Base-by-base conservation (phyloP, 2,329 filamentous ascomycete genomes). In the Ceratocystiopsis sp. region DNA sequence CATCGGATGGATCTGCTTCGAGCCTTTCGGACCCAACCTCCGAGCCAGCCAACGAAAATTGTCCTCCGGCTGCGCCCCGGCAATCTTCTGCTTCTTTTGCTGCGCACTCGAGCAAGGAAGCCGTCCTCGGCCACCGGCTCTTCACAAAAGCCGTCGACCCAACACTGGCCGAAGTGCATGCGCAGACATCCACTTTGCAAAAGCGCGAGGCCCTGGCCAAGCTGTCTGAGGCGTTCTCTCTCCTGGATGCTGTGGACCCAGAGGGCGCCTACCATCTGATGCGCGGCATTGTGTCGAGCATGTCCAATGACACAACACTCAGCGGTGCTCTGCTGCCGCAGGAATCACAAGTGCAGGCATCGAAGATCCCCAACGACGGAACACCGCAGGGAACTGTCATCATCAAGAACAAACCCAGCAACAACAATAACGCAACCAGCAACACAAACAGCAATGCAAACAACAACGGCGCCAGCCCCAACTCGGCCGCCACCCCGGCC, bases 221-320 rank as follows among this genome's bases (percentile, higher is more conserved):
- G 49, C 68, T 95, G 13, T 84, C 84, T 0, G 84, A 93, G 57
- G 87, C 89, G 0, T 93, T 91, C 67, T 80, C 79, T 5, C 72
- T 78, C 13, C 69, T 98, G 32, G 84, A 96, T 58, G 76, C 83
- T 38, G 69, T 89, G 29, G 89, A 98, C 54, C 89, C 89, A 0
- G 89, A 95, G 57, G 87, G 87, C 16, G 76, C 87, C 36, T 91
- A 89, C 53, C 78, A 93, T 51, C 69, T 98, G 15, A 69, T 98
- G 55, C 82, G 78, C 54, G 72, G 75, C 45, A 73, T 93, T 50
- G 69, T 93, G 47, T 71, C 83, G n/a, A 74, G 75, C 45, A 70
- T 93, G 39, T 72, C 80, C 37, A 67, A 71, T 40, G 82, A 89
- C 53, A 65, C 69, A 18, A 84, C 80, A 57, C 67, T 89, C 12